Base-by-base conservation (phyloP, 768 basidiomycete genomes). In the Roridomyces roridus region DNA sequence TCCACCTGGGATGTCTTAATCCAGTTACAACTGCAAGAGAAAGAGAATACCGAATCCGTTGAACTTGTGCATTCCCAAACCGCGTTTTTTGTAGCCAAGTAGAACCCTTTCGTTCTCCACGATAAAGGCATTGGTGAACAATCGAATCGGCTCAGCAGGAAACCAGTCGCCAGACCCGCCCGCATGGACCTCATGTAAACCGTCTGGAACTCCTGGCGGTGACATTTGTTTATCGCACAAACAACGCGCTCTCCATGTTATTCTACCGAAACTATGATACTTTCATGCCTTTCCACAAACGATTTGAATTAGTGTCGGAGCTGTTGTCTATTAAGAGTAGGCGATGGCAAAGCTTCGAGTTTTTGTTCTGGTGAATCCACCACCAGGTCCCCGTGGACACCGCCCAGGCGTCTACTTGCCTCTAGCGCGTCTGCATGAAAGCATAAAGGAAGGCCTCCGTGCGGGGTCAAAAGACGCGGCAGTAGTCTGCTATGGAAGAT, bases 21-120 rank as follows among this genome's bases (percentile, higher is more conserved):
- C 29, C 20, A 25, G 11, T 11, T 26, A 9, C 20, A 14, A 28
- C 35, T 23, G 20, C 12, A 34, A 6, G 6, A 25, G 6, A 17
- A 28, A n/a, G 12, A 23, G 4, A 54, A 68, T 26, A 79, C 92
- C 92, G 62, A 94, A 96, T 4, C 94, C 94, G 59, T 95, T 95
- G 66, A 83, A 89, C 89, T 83, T 76, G 57, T 81, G 78, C 34
- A 73, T 73, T 23, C 91, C 91, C 67, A 91, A 86, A 2, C 91
- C 91, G 23, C 91, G 80, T 68, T 92, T 92, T 72, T 93, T 93
- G 64, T 81, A 82, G 4, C 91, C 91, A 9, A 93, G 79, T 15
- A 93, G 72, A 14, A 93, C 71, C 86, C 82, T 82, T 44, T 74
- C 72, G 43, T 79, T 76, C 21, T 85, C 72, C 10, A 86, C 67